Conservation (phyloP, 1,139 yeast genomes). For the Blastobotrys ciferrii region DNA sequence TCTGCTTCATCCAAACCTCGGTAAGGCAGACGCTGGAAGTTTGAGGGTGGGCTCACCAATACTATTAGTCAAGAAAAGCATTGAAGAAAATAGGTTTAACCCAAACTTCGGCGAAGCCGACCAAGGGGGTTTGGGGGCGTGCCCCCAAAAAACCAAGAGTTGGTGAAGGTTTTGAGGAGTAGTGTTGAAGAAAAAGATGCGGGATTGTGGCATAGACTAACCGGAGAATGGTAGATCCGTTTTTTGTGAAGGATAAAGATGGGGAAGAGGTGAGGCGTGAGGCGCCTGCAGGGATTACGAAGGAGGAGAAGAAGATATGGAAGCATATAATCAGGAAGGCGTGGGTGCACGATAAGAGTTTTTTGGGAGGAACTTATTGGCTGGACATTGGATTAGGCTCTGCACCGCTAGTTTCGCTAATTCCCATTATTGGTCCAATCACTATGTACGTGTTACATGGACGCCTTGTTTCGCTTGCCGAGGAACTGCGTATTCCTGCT, state of each 20-base stretch:
- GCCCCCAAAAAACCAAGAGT: too few species aligned
- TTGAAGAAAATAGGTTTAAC: too few species aligned
- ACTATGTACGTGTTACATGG: conserved; percentile 77
- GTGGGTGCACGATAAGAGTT: conserved; percentile 80
- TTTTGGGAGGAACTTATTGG: conserved; percentile 73
- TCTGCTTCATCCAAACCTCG: too few species aligned
- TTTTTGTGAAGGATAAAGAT: conserved; percentile 48
- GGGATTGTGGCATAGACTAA: background rate
- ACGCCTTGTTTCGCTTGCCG: conserved; percentile 59
- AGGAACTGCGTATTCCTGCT: conserved; percentile 57
- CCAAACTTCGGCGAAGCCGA: too few species aligned
- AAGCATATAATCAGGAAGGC: conserved; percentile 69
- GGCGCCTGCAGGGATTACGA: conserved; percentile 58
- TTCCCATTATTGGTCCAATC: conserved; percentile 81
- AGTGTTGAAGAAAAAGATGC: too few species aligned
- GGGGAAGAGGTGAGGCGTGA: conserved; percentile 55
- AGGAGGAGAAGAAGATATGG: conserved; percentile 66
- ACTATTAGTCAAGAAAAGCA: too few species aligned
- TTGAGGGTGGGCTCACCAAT: too few species aligned
- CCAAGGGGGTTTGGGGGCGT: too few species aligned
- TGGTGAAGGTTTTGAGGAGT: too few species aligned
- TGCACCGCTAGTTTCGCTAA: conserved; percentile 52
- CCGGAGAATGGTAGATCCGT: conserved; percentile 56
- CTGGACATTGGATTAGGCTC: conserved; percentile 76
- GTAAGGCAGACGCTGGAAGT: too few species aligned